Percentiles rank a stretch among this genome's conserved stretches.
Evolutionary conservation across 2,329 filamentous ascomycete genomes (phyloP).

Genomic region (Aspergillus ustus): DNA sequence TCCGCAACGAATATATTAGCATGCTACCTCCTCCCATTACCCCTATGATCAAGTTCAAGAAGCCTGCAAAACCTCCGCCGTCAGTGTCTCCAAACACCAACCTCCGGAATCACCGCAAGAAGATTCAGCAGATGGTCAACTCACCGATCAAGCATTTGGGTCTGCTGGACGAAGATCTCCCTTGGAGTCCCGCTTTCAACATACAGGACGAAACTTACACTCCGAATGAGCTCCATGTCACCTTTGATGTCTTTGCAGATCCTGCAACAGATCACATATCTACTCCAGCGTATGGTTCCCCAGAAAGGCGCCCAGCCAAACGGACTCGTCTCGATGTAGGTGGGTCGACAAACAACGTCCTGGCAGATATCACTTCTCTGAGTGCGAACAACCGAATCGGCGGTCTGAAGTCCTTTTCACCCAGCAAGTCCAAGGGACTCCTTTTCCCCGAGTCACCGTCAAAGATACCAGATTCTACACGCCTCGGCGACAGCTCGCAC

Average conservation of each 20-base stretch:
- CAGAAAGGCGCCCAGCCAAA: constrained; percentile 59
- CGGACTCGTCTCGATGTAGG: constrained; percentile 56
- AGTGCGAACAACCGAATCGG: constrained; percentile 41
- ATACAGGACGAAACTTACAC: constrained; percentile 52
- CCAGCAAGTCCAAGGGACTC: constrained; percentile 37
- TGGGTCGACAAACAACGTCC: constrained; percentile 54
- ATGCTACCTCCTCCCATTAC: constrained; percentile 78
- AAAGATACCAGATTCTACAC: constrained; percentile 38
- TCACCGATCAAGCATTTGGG: constrained; percentile 65
- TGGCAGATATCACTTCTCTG: constrained; percentile 50
- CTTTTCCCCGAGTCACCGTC: constrained; percentile 48
- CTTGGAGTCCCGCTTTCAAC: constrained; percentile 57
- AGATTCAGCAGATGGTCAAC: constrained; percentile 78
- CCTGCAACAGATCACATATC: constrained; percentile 43
- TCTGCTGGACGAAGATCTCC: constrained; percentile 45
- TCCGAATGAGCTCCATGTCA: constrained; percentile 50
- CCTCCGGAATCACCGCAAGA: constrained; percentile 82
- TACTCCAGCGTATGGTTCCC: constrained; percentile 53
- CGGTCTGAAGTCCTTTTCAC: constrained; percentile 39
- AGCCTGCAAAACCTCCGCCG: constrained; percentile 65
- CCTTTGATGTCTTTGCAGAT: constrained; percentile 62
- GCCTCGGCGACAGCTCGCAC: constrained; percentile 42
- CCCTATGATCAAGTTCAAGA: constrained; percentile 80
- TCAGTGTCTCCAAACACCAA: constrained; percentile 94
- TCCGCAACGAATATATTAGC: constrained; percentile 61